Evolutionary conservation across 176 grass and related monocot species (phyloP).

Genomic region (Zizania latifolia): DNA sequence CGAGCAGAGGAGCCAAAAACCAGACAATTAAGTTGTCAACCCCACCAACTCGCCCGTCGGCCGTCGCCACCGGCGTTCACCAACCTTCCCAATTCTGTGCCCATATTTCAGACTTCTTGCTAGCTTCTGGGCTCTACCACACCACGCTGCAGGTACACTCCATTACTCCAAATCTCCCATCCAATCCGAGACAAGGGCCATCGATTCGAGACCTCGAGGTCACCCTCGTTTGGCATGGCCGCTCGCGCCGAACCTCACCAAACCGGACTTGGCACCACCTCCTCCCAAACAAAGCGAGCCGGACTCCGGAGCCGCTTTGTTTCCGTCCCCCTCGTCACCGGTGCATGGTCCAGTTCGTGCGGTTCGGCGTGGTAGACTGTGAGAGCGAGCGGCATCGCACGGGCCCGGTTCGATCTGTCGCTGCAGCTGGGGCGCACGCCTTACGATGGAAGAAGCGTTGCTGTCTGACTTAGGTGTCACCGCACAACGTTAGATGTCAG

Average conservation of each 20-base stretch:
- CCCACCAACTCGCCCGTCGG: not conserved
- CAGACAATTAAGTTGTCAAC: not conserved
- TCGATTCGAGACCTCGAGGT: not conserved
- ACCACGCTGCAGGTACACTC: not conserved
- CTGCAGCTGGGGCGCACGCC: not conserved
- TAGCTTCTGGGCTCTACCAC: not conserved
- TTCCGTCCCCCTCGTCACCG: not conserved
- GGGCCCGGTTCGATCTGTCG: not conserved
- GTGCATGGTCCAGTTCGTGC: not conserved
- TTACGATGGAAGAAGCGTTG: not conserved
- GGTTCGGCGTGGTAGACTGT: constrained; percentile 28
- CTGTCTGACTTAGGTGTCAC: constrained; percentile 18
- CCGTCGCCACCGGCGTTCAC: not conserved
- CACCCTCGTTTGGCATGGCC: not conserved
- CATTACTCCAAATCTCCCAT: no score
- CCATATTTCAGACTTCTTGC: not conserved
- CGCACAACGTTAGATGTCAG: not conserved
- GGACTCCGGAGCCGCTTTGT: not conserved
- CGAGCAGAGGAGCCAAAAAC: not conserved
- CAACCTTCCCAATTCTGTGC: not conserved
- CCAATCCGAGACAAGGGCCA: no score
- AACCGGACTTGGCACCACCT: constrained; percentile 1
- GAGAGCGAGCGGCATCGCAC: not conserved
- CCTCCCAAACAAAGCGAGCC: no score
- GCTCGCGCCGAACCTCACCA: constrained; percentile 21